Conservation (phyloP, 2,329 filamentous ascomycete species). For the Colletotrichum liaoningense region DNA sequence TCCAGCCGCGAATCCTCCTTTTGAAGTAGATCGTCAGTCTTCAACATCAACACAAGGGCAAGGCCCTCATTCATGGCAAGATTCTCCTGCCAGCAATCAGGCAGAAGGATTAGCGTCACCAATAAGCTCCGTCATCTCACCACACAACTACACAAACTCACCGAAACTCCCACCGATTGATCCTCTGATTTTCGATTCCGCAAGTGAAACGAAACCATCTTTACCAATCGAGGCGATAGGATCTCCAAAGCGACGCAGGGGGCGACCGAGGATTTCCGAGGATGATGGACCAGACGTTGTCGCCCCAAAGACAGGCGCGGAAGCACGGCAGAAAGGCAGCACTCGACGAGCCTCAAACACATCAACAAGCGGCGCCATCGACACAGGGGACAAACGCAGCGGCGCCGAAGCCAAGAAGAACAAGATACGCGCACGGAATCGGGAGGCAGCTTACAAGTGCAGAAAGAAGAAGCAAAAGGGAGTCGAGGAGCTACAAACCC, state of each 20-base stretch:
- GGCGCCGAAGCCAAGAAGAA: conserved; percentile 25
- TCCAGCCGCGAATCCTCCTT: neutral
- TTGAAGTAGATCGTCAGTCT: neutral
- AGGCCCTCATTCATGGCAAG: conserved; percentile 5
- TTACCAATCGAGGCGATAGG: neutral
- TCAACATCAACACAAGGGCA: neutral
- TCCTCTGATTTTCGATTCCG: neutral
- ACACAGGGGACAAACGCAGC: neutral
- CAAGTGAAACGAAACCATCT: neutral
- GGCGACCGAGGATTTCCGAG: conserved; percentile 21
- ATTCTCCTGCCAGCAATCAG: conserved; percentile 6
- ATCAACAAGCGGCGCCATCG: conserved; percentile 19
- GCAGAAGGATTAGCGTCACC: neutral
- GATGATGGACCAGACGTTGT: neutral
- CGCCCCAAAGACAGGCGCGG: neutral
- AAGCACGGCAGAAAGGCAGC: neutral
- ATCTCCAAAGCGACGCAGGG: conserved; percentile 1
- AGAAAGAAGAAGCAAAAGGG: conserved; percentile 35
- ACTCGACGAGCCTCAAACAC: conserved; percentile 16
- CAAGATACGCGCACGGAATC: conserved; percentile 32
- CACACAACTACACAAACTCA: neutral
- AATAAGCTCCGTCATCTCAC: conserved; percentile 8
- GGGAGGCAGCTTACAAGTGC: conserved; percentile 37
- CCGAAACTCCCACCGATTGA: neutral
- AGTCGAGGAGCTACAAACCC: conserved; percentile 31